These are phyloP conservation scores for Colletotrichum musicola DNA, from an alignment of 2,329 filamentous ascomycete species.

Conservation along the genomic window DNA sequence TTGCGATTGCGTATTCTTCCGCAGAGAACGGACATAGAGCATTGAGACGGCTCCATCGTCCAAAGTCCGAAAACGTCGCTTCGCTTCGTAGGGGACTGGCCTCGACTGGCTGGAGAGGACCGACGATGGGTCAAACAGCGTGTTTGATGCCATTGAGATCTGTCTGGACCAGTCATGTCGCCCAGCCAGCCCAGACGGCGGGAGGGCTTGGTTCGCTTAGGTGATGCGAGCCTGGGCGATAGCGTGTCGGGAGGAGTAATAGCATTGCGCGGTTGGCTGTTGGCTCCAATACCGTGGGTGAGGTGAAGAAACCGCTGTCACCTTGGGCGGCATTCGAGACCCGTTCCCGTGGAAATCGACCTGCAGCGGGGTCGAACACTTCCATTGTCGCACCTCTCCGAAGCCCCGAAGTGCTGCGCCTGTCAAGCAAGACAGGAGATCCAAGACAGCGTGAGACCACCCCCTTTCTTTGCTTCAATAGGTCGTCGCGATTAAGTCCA, in stretches of 20 bases:
- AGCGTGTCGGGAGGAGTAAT: conserved; percentile 10
- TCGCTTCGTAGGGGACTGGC: conserved; percentile 21
- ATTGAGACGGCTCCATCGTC: conserved; percentile 32
- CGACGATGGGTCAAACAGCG: conserved; percentile 30
- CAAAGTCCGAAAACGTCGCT: conserved; percentile 24
- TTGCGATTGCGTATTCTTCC: conserved; percentile 24
- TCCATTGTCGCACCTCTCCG: conserved; percentile 11
- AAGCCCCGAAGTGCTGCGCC: conserved; percentile 25
- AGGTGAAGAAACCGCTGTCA: conserved; percentile 14
- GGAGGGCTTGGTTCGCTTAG: conserved; percentile 4
- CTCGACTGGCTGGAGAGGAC: conserved; percentile 23
- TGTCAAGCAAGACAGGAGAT: conserved; percentile 1
- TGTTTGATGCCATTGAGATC: conserved; percentile 28
- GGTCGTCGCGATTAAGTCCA: conserved; percentile 18
- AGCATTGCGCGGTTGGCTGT: conserved; percentile 2
- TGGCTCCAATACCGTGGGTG: conserved; percentile 7
- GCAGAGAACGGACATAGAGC: conserved; percentile 21
- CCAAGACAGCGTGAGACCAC: conserved; percentile 26
- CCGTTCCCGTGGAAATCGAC: not conserved
- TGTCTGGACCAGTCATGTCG: conserved; percentile 2
- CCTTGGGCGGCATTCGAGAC: not conserved
- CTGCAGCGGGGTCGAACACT: too few relatives aligned
- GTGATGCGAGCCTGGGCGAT: conserved; percentile 13
- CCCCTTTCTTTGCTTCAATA: conserved; percentile 28
- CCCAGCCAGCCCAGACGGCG: not conserved